phyloP scores from a whole-genome alignment of 2,329 filamentous ascomycete species.

The Alternaria brassicae region DNA sequence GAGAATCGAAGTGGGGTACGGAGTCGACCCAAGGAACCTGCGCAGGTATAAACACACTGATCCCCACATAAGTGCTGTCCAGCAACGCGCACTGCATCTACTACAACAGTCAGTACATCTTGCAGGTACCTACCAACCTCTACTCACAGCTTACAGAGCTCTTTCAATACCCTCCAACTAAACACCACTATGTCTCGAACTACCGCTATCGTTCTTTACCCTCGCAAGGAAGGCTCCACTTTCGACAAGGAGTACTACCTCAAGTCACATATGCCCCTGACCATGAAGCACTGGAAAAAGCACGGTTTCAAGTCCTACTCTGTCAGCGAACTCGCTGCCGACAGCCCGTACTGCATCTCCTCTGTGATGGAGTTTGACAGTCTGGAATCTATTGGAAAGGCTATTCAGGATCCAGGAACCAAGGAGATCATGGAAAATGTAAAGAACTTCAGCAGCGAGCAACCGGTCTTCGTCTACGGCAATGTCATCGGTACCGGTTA shows the following conservation, averaged over 20 bases:
- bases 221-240: constrained; percentile 47
- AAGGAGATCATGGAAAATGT: constrained; percentile 50
- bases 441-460: constrained; percentile 45
- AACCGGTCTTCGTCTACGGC: constrained; percentile 41
- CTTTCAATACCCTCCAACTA: neutral
- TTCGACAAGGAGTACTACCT: constrained; percentile 62
- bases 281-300: constrained; percentile 49
- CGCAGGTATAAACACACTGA: constrained; percentile 16
- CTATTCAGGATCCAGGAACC: constrained; percentile 21
- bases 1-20: constrained; percentile 27
- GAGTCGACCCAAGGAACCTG: neutral
- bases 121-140: neutral
- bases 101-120: constrained; percentile 4
- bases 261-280: constrained; percentile 56
- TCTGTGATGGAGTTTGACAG: constrained; percentile 36
- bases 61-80: constrained; percentile 1
- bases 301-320: constrained; percentile 49
- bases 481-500: constrained; percentile 25
- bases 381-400: constrained; percentile 31
- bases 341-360: constrained; percentile 31
- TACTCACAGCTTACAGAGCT: neutral
- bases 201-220: constrained; percentile 50
- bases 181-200: constrained; percentile 26
- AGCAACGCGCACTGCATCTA: neutral
- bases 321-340: constrained; percentile 29